A percentile compares a stretch with the other conserved stretches of the same genome.
These are phyloP conservation scores for Saccharomyces kudriavzevii DNA, from an alignment of 805 yeast species.

Conservation along the genomic window DNA sequence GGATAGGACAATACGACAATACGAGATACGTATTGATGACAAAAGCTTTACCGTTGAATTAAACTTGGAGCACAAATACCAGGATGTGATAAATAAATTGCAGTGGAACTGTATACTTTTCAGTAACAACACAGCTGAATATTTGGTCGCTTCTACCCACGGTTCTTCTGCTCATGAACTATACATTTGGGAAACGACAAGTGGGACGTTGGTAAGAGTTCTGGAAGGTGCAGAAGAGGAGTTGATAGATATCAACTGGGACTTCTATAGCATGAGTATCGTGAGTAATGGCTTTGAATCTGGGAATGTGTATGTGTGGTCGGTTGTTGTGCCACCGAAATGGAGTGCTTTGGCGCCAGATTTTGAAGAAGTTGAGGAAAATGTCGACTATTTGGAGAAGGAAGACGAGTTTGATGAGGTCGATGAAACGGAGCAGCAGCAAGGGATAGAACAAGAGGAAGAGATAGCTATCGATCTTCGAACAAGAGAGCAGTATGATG, in stretches of 20 bases:
- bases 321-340: constrained; percentile 72
- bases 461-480: constrained; percentile 55
- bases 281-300: constrained; percentile 81
- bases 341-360: constrained; percentile 98
- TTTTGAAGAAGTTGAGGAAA: constrained; percentile 88
- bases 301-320: constrained; percentile 79
- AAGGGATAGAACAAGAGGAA: constrained; percentile 57
- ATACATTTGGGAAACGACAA: constrained; percentile 84
- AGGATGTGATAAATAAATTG: constrained; percentile 78
- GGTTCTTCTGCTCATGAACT: constrained; percentile 79
- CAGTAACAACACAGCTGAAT: constrained; percentile 68
- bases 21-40: constrained; percentile 9
- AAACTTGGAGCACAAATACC: constrained; percentile 72
- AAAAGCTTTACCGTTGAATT: constrained; percentile 35
- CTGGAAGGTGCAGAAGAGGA: constrained; percentile 85
- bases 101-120: constrained; percentile 82
- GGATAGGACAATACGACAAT: constrained; percentile 66
- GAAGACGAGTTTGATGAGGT: constrained; percentile 88
- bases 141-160: constrained; percentile 78
- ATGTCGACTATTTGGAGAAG: constrained; percentile 74
- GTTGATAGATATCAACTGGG: constrained; percentile 81
- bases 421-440: constrained; percentile 55
- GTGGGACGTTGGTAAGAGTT: constrained; percentile 83
- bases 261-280: constrained; percentile 60
- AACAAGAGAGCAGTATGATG: constrained; percentile 57